A percentile compares a stretch with the other conserved stretches of the same genome.
Conservation (phyloP, 176 grass and related monocot genomes). For the Themeda triandra region DNA sequence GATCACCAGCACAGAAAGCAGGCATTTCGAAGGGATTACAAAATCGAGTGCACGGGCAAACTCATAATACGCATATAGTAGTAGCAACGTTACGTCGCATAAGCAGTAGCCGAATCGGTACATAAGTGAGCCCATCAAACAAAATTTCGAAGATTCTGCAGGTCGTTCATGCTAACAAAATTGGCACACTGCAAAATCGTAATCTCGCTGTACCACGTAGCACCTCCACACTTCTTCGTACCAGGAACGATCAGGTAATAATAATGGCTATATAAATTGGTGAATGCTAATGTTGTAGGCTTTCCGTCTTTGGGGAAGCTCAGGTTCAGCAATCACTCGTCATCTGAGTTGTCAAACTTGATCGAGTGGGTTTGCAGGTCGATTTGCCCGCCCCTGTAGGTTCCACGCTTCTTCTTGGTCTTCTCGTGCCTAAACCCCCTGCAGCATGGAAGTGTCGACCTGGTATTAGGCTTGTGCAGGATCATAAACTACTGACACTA, state of each 20-base stretch:
- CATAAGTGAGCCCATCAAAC: conserved; percentile 12
- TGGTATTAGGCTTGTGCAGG: not conserved
- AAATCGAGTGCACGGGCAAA: not conserved
- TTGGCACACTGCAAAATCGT: not conserved
- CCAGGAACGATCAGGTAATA: not conserved
- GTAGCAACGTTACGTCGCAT: not conserved
- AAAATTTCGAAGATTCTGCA: not conserved
- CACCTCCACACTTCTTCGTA: not conserved
- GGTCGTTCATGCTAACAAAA: not conserved
- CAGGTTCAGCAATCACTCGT: conserved; percentile 15
- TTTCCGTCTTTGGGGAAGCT: not conserved
- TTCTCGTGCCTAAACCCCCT: conserved; percentile 99
- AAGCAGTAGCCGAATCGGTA: conserved; percentile 9
- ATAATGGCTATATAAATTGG: not conserved
- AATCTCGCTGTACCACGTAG: not conserved
- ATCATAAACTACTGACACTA: not conserved
- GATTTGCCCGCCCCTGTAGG: conserved; percentile 74
- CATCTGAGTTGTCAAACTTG: conserved; percentile 74
- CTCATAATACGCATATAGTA: not conserved
- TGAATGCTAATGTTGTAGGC: not conserved
- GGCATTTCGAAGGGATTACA: not conserved
- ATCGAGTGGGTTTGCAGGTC: conserved; percentile 80
- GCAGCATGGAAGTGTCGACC: not conserved
- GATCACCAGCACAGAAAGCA: not conserved
- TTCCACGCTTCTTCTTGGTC: conserved; percentile 94